phyloP scores from a whole-genome alignment of 106 monocot species.

The Apostasia ramifera region DNA sequence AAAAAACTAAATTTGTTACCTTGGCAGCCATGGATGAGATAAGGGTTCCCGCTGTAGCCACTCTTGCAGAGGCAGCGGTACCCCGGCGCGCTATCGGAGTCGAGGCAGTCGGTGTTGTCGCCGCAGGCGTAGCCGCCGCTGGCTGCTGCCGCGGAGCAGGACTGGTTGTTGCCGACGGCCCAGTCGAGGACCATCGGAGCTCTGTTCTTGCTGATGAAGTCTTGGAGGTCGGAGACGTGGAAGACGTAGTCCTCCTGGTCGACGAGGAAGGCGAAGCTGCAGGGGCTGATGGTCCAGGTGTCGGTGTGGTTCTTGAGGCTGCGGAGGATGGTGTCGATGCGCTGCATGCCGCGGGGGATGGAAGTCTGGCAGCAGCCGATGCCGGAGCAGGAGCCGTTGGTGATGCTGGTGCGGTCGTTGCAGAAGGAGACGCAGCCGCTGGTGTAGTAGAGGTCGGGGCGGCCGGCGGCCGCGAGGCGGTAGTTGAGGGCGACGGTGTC shows the following conservation, averaged over 20 bases:
- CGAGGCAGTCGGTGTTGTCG: neutral
- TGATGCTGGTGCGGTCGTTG: neutral
- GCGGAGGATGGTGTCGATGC: neutral
- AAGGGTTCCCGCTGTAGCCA: conserved; percentile 45
- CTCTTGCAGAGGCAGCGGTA: conserved; percentile 20
- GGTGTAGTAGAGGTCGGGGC: neutral
- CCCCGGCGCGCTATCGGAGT: neutral
- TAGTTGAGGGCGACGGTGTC: conserved; percentile 30
- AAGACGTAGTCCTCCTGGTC: conserved; percentile 19
- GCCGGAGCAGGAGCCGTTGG: conserved; percentile 34
- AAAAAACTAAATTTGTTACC: conserved; percentile 9
- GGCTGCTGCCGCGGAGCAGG: conserved; percentile 3
- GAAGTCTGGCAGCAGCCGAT: conserved; percentile 53
- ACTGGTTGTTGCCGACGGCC: conserved; percentile 13
- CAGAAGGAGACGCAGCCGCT: conserved; percentile 47
- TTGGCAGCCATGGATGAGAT: conserved; percentile 32
- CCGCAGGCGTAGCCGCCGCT: neutral
- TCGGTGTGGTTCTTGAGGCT: neutral
- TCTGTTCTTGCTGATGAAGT: neutral
- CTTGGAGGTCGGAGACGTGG: conserved; percentile 5
- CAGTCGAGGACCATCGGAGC: conserved; percentile 26
- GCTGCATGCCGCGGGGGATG: conserved; percentile 27
- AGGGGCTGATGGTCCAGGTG: conserved; percentile 16
- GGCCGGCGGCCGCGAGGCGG: neutral
- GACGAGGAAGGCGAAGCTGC: conserved; percentile 29